Evolutionary conservation across 2,329 filamentous ascomycete species (phyloP), one percentile per base, ranked within the genome.

Genomic region (Arthrobotrys sphaeroides): DNA sequence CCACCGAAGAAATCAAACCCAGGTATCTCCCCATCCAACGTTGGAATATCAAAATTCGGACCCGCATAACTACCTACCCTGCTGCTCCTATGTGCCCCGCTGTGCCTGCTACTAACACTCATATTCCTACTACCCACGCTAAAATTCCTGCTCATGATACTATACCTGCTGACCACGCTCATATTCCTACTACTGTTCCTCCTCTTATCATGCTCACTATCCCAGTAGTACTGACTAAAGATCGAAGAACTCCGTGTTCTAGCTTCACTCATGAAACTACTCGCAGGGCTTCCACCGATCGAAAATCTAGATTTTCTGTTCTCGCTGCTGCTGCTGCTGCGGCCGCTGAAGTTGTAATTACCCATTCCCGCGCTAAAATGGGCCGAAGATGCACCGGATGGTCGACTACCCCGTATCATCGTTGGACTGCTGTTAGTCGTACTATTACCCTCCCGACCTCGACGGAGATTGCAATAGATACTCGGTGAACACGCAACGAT

Each of bases 401-500:
- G 16, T 13, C 49, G 9, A 20, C 26, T 33, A 10, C 53, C 53
- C 1, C 53, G 53, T 10, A 40, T 16, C 9, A 18, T 38, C 9
- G 49, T 38, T 22, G 40, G 22, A 16, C 16, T 5, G 12, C 1
- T 22, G n/a, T n/a, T 13, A 2, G 4, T 28, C 1, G 53, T 42
- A 4, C 20, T 40, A 51, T 16, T 18, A 55, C n/a, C 55, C 12
- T 66, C 43, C 1, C 42, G 31, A 5, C 72, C 47, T 7, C 59
- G 55, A 18, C 72, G 64, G 33, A 75, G 31, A 2, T 59, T 18
- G 33, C 72, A 75, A 26, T 75, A 75, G 16, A 75, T 75, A 45
- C 57, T 75, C 9, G 72, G 72, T 1, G 53, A 51, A 49, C 72
- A 75, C 20, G 72, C 72, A 3, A 69, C 72, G 2, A 69, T 26